A percentile compares a stretch with the other conserved stretches of the same genome.
These are phyloP conservation scores for Erucastrum elatum DNA, from an alignment of 345 rosid genomes.

Conservation along the genomic window DNA sequence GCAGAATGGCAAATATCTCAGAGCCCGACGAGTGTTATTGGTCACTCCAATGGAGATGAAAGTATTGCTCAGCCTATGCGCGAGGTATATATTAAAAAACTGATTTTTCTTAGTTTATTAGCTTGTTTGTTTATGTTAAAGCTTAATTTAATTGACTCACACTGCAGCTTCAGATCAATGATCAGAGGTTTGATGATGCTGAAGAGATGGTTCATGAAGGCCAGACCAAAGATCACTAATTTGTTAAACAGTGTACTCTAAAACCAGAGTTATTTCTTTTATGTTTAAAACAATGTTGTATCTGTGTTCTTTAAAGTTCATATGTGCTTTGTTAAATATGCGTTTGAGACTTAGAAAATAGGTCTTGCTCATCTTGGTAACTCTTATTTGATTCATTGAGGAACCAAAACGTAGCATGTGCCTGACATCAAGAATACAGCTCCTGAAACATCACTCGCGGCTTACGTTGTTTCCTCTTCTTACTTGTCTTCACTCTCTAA, in stretches of 20 bases:
- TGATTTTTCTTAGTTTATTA: neutral
- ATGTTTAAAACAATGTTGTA: neutral
- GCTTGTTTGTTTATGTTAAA: neutral
- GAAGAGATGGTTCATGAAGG: conserved; percentile 72
- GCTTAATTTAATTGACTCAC: neutral
- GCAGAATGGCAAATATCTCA: conserved; percentile 35
- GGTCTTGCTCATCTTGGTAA: neutral
- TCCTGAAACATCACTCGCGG: too few species aligned
- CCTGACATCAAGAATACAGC: too few species aligned
- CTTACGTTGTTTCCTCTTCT: too few species aligned
- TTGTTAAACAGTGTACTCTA: neutral
- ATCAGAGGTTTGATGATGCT: conserved; percentile 88
- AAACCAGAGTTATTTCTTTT: neutral
- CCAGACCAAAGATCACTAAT: conserved; percentile 30
- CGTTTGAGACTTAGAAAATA: neutral
- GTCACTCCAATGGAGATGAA: conserved; percentile 82
- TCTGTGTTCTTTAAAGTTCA: neutral
- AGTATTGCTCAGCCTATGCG: conserved; percentile 66
- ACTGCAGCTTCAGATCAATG: conserved; percentile 78
- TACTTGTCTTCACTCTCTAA: too few species aligned
- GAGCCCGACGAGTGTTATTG: conserved; percentile 65
- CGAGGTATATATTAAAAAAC: conserved; percentile 47
- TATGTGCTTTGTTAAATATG: neutral
- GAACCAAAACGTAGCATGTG: neutral
- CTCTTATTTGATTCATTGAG: neutral